These are phyloP conservation scores for Populus ilicifolia DNA, from an alignment of 345 rosid genomes.

Conservation along the genomic window DNA sequence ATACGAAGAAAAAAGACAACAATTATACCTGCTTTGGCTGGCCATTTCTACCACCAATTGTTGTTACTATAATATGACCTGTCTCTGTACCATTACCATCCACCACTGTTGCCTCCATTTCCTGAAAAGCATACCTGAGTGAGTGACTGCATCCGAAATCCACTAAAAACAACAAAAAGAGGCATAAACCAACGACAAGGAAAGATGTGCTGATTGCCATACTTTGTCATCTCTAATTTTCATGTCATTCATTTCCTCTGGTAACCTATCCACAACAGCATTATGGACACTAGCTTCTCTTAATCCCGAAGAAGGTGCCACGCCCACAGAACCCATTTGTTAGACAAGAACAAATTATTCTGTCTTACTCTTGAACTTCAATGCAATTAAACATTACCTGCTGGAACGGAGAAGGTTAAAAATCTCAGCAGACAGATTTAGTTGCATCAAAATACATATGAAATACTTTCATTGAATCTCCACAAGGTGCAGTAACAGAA, in stretches of 20 bases:
- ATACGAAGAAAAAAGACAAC: background rate
- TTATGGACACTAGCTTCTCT: constrained; percentile 31
- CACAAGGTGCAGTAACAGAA: background rate
- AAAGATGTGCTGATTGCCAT: background rate
- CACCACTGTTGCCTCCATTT: constrained; percentile 85
- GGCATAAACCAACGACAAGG: background rate
- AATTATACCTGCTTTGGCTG: constrained; percentile 81
- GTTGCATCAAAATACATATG: background rate
- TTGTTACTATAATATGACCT: constrained; percentile 92
- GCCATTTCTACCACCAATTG: constrained; percentile 95
- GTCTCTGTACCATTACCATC: constrained; percentile 90
- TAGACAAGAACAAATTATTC: constrained; percentile 9
- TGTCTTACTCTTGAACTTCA: constrained; percentile 17
- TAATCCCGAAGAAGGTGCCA: constrained; percentile 24
- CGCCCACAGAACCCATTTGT: constrained; percentile 32
- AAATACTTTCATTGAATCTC: background rate
- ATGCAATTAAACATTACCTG: constrained; percentile 32
- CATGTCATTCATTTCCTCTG: constrained; percentile 62
- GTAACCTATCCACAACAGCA: constrained; percentile 36
- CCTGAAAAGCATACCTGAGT: constrained; percentile 36
- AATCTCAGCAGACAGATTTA: background rate
- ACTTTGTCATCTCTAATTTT: constrained; percentile 56
- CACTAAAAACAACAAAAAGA: background rate
- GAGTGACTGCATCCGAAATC: background rate
- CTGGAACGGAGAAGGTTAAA: background rate